These are phyloP conservation scores for Suillus subluteus DNA, from an alignment of 768 basidiomycete genomes.

Conservation along the genomic window DNA sequence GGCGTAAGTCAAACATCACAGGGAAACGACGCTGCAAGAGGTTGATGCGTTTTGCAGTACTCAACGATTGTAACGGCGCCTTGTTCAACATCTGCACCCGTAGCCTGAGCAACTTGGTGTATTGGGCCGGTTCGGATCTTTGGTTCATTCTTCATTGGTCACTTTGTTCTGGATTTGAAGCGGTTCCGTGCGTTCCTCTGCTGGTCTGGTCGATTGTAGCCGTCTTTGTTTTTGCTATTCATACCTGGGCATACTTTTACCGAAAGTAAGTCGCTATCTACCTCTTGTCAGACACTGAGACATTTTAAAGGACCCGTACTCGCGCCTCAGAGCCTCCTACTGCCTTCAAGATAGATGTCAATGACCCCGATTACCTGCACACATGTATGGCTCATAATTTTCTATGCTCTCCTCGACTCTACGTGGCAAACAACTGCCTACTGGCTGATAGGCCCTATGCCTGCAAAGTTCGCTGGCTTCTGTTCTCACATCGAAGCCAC, in stretches of 20 bases:
- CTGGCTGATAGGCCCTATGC: constrained; percentile 40
- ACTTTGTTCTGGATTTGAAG: constrained; percentile 38
- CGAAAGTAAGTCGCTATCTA: constrained; percentile 33
- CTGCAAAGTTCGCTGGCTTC: constrained; percentile 34
- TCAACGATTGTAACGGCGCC: constrained; percentile 72
- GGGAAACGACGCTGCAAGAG: not conserved
- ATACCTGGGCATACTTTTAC: constrained; percentile 38
- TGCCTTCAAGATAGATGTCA: constrained; percentile 4
- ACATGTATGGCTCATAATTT: constrained; percentile 12
- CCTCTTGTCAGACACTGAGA: not conserved
- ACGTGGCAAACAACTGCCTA: constrained; percentile 41
- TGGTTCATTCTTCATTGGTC: constrained; percentile 67
- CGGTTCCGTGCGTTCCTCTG: constrained; percentile 43
- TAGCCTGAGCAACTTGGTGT: constrained; percentile 71
- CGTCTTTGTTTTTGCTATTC: constrained; percentile 35
- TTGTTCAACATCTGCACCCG: constrained; percentile 76
- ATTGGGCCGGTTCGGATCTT: constrained; percentile 74
- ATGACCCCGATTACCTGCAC: not conserved
- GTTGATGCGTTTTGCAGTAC: constrained; percentile 45
- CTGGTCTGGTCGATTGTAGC: constrained; percentile 44
- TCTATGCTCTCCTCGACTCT: constrained; percentile 25
- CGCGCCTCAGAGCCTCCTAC: constrained; percentile 16
- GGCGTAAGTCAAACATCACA: constrained; percentile 51
- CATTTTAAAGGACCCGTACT: constrained; percentile 5
- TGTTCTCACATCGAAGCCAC: constrained; percentile 29